Conservation (phyloP, 768 basidiomycete genomes). For the Phallus indusiatus region DNA sequence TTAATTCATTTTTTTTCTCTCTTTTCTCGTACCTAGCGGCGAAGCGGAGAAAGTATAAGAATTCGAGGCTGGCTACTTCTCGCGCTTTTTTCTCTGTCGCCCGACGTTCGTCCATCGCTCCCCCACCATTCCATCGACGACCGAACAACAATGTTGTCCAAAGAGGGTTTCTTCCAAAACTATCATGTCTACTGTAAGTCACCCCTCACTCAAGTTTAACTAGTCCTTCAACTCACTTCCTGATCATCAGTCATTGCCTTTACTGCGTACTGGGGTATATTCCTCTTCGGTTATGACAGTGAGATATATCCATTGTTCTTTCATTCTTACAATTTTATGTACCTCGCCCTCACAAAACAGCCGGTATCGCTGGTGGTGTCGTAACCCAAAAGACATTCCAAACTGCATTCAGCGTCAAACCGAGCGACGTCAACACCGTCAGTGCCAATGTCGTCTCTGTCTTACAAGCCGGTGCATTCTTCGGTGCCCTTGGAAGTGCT, state of each 20-base stretch:
- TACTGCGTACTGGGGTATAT: constrained; percentile 67
- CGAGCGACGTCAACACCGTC: constrained; percentile 29
- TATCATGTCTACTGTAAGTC: constrained; percentile 57
- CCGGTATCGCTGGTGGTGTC: constrained; percentile 59
- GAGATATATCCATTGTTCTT: constrained; percentile 16
- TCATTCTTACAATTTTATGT: neutral
- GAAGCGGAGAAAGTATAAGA: too few species aligned
- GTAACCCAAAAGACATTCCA: constrained; percentile 55
- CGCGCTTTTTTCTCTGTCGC: too few species aligned
- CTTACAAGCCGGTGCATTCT: constrained; percentile 81
- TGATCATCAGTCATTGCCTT: constrained; percentile 57
- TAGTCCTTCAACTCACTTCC: neutral
- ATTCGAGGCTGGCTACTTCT: too few species aligned
- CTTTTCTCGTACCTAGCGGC: too few species aligned
- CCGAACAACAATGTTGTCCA: neutral
- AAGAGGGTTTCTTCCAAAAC: constrained; percentile 34
- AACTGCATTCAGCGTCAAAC: constrained; percentile 45
- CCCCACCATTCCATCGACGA: too few species aligned
- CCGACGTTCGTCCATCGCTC: too few species aligned
- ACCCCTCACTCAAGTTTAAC: neutral
- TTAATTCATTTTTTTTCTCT: too few species aligned
- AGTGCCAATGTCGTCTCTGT: constrained; percentile 82
- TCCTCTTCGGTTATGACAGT: constrained; percentile 80
- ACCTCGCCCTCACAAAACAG: constrained; percentile 19
- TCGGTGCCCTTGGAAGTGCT: constrained; percentile 70